Conservation (phyloP, 352 stramenopile genomes). For the Phytophthora ohioensis region DNA sequence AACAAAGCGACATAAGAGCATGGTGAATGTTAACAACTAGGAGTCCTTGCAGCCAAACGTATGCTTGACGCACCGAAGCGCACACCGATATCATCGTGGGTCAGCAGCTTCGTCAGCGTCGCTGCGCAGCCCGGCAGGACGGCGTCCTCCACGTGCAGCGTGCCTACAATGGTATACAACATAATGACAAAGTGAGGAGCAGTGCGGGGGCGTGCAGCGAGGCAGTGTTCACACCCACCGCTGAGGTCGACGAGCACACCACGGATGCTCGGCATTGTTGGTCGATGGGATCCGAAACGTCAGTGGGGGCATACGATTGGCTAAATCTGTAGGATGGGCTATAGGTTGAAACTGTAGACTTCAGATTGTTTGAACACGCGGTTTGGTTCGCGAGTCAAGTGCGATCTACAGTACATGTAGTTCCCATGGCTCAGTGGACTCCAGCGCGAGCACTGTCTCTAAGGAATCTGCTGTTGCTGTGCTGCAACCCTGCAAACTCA, state of each 20-base stretch:
- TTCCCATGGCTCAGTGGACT: no score
- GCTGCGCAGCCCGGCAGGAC: slow-evolving; percentile 51
- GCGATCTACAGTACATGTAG: no score
- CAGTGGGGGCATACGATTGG: background rate
- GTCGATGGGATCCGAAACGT: background rate
- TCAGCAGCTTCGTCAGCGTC: slow-evolving; percentile 51
- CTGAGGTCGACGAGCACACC: slow-evolving; percentile 66
- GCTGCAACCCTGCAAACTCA: no score
- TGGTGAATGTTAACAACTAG: background rate
- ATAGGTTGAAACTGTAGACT: no score
- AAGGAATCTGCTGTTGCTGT: no score
- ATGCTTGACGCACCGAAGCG: slow-evolving; percentile 51
- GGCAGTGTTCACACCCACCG: slow-evolving; percentile 35
- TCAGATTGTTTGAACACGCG: no score
- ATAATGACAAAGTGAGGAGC: background rate
- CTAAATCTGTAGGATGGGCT: no score
- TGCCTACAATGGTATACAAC: slow-evolving; percentile 36
- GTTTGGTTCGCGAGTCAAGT: no score
- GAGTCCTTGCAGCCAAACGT: no score
- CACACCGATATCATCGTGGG: slow-evolving; percentile 39
- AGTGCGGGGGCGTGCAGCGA: background rate
- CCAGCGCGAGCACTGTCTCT: no score
- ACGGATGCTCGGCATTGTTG: slow-evolving; percentile 39
- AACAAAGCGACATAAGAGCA: slow-evolving; percentile 1
- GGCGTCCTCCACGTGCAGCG: slow-evolving; percentile 59